Conservation (phyloP, 2,329 filamentous ascomycete species). For the Fusarium brevicatenulatum region DNA sequence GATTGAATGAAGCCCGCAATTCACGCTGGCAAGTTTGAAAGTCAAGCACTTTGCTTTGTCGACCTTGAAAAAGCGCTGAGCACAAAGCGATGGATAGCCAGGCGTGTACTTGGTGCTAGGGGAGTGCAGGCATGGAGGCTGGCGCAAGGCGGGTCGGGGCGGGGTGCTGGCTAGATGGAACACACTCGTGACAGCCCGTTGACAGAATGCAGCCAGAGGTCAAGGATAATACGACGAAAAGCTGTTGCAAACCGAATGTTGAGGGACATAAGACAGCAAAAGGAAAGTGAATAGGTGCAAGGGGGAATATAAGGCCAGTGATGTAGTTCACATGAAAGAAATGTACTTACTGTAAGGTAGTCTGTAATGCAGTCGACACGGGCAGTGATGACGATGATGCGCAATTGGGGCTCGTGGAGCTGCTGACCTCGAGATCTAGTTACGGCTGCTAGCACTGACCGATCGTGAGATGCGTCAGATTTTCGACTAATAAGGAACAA, state of each 20-base stretch:
- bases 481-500: constrained; percentile 20
- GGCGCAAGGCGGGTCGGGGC: constrained; percentile 47
- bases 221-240: constrained; percentile 13
- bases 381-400: constrained; percentile 40
- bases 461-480: constrained; percentile 35
- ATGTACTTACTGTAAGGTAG: constrained; percentile 29
- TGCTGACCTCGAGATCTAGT: constrained; percentile 37
- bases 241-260: constrained; percentile 3
- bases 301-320: background rate
- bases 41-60: constrained; percentile 14
- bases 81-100: constrained; percentile 23
- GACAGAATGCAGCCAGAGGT: constrained; percentile 35
- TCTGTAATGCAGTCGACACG: constrained; percentile 15
- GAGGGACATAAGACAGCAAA: background rate
- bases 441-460: constrained; percentile 40
- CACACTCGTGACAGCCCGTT: constrained; percentile 47
- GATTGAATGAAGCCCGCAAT: constrained; percentile 28
- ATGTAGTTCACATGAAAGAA: constrained; percentile 4
- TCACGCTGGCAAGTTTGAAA: constrained; percentile 26
- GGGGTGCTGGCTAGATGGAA: constrained; percentile 47
- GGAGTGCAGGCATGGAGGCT: constrained; percentile 44
- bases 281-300: background rate
- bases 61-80: constrained; percentile 26
- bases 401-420: constrained; percentile 30
- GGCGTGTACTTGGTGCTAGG: constrained; percentile 40